Conservation (phyloP, 768 basidiomycete genomes). For the Boletus huronensis region DNA sequence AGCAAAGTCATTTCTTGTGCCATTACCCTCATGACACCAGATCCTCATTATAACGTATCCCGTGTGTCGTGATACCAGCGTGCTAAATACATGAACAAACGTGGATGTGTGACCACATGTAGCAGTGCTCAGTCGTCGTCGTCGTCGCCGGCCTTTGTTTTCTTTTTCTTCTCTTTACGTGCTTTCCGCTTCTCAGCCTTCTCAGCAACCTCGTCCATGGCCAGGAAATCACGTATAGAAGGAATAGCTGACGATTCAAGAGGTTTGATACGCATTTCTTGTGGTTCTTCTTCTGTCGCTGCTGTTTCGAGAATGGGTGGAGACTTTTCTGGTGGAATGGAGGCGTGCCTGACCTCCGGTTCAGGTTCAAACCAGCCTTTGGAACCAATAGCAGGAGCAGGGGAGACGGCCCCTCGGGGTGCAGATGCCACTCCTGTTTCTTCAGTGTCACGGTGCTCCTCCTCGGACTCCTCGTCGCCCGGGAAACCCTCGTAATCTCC, state of each 20-base stretch:
- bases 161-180: constrained; percentile 72
- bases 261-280: constrained; percentile 60
- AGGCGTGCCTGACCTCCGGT: constrained; percentile 18
- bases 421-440: constrained; percentile 9
- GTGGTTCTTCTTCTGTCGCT: constrained; percentile 34
- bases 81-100: constrained; percentile 1
- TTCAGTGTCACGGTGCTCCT: constrained; percentile 19
- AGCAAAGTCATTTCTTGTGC: constrained; percentile 36
- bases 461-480: constrained; percentile 52
- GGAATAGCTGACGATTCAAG: constrained; percentile 78
- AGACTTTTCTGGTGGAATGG: constrained; percentile 10
- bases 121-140: constrained; percentile 30
- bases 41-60: not conserved
- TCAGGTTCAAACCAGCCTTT: constrained; percentile 48
- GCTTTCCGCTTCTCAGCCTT: constrained; percentile 66
- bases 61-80: not conserved
- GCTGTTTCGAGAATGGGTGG: constrained; percentile 9
- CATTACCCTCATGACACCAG: constrained; percentile 5
- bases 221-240: constrained; percentile 79
- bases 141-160: constrained; percentile 30
- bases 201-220: constrained; percentile 66
- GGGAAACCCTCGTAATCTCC: constrained; percentile 78
- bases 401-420: constrained; percentile 8
- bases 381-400: constrained; percentile 3
- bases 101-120: not conserved